These are phyloP conservation scores for Mycena sp. DNA, from an alignment of 1,284 basidiomycete genomes.

Conservation along the genomic window DNA sequence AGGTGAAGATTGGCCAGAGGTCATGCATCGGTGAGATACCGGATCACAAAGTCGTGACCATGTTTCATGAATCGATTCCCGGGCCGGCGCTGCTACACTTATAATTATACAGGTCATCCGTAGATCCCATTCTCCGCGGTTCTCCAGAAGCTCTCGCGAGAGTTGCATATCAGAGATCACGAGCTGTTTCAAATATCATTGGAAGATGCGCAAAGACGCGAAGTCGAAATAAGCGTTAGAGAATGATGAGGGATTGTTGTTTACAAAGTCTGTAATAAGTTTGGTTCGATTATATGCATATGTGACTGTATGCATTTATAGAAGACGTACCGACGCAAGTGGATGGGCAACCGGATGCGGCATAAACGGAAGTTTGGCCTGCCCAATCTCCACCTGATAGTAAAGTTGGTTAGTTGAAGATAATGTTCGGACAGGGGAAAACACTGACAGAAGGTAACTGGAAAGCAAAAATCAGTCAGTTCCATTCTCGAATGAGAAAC, in stretches of 20 bases:
- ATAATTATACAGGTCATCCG: too few species aligned
- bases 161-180: too few species aligned
- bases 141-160: too few species aligned
- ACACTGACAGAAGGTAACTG: slow-evolving; percentile 52
- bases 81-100: too few species aligned
- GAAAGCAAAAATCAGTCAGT: not conserved
- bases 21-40: too few species aligned
- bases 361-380: slow-evolving; percentile 52
- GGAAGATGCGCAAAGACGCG: slow-evolving; percentile 54
- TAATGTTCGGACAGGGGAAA: not conserved
- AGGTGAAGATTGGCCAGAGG: too few species aligned
- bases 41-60: too few species aligned
- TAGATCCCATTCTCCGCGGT: too few species aligned
- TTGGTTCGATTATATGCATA: not conserved
- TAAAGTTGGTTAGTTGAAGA: too few species aligned
- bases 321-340: slow-evolving; percentile 56
- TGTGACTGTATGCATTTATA: not conserved
- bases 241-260: slow-evolving; percentile 73
- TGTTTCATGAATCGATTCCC: too few species aligned
- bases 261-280: slow-evolving; percentile 58
- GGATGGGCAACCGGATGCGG: slow-evolving; percentile 56
- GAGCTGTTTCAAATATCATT: too few species aligned
- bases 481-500: not conserved
- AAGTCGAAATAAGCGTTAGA: slow-evolving; percentile 75
- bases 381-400: slow-evolving; percentile 68